These are phyloP conservation scores for Colletotrichum sp. DNA, from an alignment of 2,329 filamentous ascomycete species.

Conservation along the genomic window DNA sequence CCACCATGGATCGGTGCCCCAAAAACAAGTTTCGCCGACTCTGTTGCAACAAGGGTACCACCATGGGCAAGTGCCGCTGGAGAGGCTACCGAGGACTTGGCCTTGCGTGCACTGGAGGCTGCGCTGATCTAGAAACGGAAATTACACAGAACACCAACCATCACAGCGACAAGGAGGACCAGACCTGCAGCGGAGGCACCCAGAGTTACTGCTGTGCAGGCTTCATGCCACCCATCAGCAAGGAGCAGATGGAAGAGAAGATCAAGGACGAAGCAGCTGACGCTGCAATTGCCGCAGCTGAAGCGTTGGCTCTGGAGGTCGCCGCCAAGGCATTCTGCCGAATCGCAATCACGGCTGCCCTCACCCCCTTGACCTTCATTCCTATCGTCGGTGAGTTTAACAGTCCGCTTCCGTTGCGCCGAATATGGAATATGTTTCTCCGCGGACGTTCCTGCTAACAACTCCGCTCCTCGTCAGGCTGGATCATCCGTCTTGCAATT, in stretches of 20 bases:
- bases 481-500: conserved; percentile 10
- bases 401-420: neutral
- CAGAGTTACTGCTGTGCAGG: conserved; percentile 34
- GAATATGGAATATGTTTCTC: neutral
- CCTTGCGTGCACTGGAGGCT: conserved; percentile 30
- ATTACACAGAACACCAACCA: conserved; percentile 31
- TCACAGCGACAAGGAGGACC: conserved; percentile 27
- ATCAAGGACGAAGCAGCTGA: conserved; percentile 28
- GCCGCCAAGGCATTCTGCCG: conserved; percentile 39
- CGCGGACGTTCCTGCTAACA: neutral
- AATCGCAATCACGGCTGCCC: conserved; percentile 32
- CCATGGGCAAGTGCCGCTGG: conserved; percentile 31
- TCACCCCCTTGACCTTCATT: neutral
- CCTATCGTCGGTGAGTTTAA: neutral
- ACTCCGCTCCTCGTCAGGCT: neutral
- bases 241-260: conserved; percentile 23
- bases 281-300: conserved; percentile 29
- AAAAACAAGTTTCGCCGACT: conserved; percentile 28
- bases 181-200: conserved; percentile 32
- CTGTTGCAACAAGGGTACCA: conserved; percentile 29
- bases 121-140: conserved; percentile 32
- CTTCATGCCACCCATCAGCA: conserved; percentile 30
- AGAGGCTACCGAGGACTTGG: conserved; percentile 31
- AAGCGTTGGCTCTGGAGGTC: conserved; percentile 33
- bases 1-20: conserved; percentile 27